phyloP scores from a whole-genome alignment of 345 rosid species.

The Aurinia saxatilis region DNA sequence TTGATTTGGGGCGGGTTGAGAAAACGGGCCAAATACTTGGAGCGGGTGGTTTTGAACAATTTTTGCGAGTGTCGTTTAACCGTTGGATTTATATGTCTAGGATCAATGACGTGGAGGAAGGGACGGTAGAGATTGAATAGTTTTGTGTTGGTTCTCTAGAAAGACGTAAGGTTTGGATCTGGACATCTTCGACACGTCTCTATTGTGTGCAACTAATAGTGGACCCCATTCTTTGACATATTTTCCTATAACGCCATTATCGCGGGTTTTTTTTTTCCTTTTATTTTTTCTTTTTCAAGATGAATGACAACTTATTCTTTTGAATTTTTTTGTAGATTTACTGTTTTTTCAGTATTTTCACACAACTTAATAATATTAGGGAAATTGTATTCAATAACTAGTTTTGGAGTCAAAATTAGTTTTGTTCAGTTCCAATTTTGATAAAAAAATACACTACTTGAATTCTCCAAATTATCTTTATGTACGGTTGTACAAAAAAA shows the following conservation, averaged over 20 bases:
- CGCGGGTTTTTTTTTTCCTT: neutral
- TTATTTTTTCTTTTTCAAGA: neutral
- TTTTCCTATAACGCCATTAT: slow-evolving; percentile 11
- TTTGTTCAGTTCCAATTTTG: too few relatives aligned
- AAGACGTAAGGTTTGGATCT: slow-evolving; percentile 5
- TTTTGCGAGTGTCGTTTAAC: neutral
- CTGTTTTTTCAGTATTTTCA: too few relatives aligned
- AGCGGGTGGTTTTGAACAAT: neutral
- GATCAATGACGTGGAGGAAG: slow-evolving; percentile 8
- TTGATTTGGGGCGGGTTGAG: neutral
- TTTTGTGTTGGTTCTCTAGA: slow-evolving; percentile 12
- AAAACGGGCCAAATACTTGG: neutral
- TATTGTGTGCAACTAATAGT: slow-evolving; percentile 7
- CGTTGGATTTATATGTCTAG: neutral
- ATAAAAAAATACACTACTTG: too few relatives aligned
- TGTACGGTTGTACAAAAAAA: too few relatives aligned
- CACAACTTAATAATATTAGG: too few relatives aligned
- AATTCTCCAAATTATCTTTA: too few relatives aligned
- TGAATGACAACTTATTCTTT: neutral
- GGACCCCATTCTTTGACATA: slow-evolving; percentile 13
- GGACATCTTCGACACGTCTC: slow-evolving; percentile 15
- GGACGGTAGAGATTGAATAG: neutral
- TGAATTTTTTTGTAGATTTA: too few relatives aligned
- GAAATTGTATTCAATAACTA: too few relatives aligned
- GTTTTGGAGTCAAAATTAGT: too few relatives aligned